Evolutionary conservation across 1,284 basidiomycete species (phyloP).

Genomic region (Puccinia sorghi): DNA sequence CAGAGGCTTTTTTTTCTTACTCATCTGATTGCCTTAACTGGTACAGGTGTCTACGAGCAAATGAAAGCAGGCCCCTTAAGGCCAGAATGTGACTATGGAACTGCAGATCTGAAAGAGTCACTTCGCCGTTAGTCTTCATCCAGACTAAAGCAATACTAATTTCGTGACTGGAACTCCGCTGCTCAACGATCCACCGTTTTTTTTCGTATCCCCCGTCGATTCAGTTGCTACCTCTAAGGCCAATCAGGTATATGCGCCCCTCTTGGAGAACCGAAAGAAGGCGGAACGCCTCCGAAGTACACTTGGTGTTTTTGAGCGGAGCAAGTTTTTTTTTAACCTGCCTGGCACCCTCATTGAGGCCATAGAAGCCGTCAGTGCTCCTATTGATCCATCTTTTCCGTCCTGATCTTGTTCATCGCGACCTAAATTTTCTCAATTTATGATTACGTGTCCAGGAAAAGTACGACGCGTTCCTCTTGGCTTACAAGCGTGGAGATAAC

Average conservation of each 20-base stretch:
- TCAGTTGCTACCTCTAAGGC: slow-evolving; percentile 82
- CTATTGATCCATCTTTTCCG: not conserved
- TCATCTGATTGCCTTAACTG: slow-evolving; percentile 1
- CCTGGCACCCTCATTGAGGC: slow-evolving; percentile 87
- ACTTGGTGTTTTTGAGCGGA: slow-evolving; percentile 90
- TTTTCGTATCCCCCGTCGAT: slow-evolving; percentile 51
- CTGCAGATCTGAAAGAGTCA: slow-evolving; percentile 75
- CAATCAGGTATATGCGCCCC: slow-evolving; percentile 92
- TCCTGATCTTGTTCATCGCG: not conserved
- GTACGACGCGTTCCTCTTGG: slow-evolving; percentile 88
- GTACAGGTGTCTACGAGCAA: slow-evolving; percentile 77
- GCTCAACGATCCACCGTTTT: slow-evolving; percentile 28
- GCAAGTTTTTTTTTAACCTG: slow-evolving; percentile 97
- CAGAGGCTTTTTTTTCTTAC: not conserved
- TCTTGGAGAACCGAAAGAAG: slow-evolving; percentile 92
- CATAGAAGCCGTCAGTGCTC: slow-evolving; percentile 72
- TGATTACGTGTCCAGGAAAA: slow-evolving; percentile 66
- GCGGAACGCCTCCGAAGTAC: slow-evolving; percentile 89
- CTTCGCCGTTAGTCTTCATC: slow-evolving; percentile 69
- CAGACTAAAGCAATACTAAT: not conserved
- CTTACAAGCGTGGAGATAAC: slow-evolving; percentile 96
- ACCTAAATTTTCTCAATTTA: not conserved
- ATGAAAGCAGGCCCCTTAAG: slow-evolving; percentile 88
- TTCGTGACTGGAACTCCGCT: not conserved
- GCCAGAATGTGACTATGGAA: slow-evolving; percentile 75